These are phyloP conservation scores for Corylus avellana DNA, from an alignment of 306 rosid species.

Conservation along the genomic window DNA sequence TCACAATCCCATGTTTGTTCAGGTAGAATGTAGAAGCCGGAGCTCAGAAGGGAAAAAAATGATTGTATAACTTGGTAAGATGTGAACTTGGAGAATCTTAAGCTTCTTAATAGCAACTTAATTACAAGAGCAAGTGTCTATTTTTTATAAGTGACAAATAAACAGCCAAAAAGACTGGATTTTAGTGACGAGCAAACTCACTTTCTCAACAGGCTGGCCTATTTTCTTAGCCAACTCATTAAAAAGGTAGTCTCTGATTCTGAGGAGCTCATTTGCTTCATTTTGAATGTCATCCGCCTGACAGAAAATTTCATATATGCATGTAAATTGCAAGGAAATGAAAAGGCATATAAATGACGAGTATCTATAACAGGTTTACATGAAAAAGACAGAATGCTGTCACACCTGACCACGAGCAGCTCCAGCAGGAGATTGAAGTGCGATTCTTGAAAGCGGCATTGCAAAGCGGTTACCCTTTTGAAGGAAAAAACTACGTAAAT, in stretches of 20 bases:
- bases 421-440: slow-evolving; percentile 84
- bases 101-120: background rate
- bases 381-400: background rate
- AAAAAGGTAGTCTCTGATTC: slow-evolving; percentile 77
- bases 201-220: slow-evolving; percentile 91
- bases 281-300: slow-evolving; percentile 91
- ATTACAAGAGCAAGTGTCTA: background rate
- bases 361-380: background rate
- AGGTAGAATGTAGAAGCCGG: background rate
- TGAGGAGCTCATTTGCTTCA: slow-evolving; percentile 88
- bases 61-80: too few relatives aligned
- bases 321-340: slow-evolving; percentile 26
- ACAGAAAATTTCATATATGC: slow-evolving; percentile 22
- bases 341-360: background rate
- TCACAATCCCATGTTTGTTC: slow-evolving; percentile 13
- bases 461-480: slow-evolving; percentile 73
- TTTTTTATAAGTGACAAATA: background rate
- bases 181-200: slow-evolving; percentile 38
- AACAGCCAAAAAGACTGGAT: background rate
- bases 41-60: too few relatives aligned
- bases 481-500: background rate
- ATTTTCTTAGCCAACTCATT: slow-evolving; percentile 71
- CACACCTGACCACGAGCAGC: slow-evolving; percentile 96
- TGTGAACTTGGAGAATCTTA: background rate
- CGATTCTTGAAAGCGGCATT: slow-evolving; percentile 86